Conservation (phyloP, 1,284 basidiomycete species). For the Chondrostereum purpureum region DNA sequence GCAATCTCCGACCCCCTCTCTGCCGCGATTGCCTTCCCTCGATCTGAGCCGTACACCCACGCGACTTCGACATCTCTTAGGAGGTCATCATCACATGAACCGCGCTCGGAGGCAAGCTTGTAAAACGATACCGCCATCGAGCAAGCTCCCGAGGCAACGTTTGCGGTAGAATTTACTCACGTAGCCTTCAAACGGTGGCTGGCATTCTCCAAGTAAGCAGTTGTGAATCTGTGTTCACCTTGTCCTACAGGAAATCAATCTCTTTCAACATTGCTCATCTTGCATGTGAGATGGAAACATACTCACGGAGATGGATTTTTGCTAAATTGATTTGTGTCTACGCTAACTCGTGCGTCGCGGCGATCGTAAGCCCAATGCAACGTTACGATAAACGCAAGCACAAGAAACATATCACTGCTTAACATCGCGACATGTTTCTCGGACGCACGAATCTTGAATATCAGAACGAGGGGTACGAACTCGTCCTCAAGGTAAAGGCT, state of each 20-base stretch:
- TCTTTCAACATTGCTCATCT: too few species aligned
- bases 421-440: too few species aligned
- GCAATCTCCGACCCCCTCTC: slow-evolving; percentile 90
- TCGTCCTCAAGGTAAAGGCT: too few species aligned
- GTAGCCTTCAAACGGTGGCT: slow-evolving; percentile 81
- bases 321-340: slow-evolving; percentile 90
- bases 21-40: slow-evolving; percentile 74
- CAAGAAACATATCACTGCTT: too few species aligned
- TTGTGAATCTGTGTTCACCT: slow-evolving; percentile 59
- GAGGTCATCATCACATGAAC: slow-evolving; percentile 84
- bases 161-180: slow-evolving; percentile 34
- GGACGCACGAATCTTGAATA: too few species aligned
- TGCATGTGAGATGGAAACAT: too few species aligned
- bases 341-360: slow-evolving; percentile 79
- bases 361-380: too few species aligned
- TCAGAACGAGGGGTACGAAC: too few species aligned
- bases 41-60: slow-evolving; percentile 69
- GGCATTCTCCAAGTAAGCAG: slow-evolving; percentile 79
- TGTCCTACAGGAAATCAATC: too few species aligned
- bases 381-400: too few species aligned
- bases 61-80: slow-evolving; percentile 75
- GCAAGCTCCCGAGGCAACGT: slow-evolving; percentile 62
- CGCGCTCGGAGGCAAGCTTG: slow-evolving; percentile 85
- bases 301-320: slow-evolving; percentile 75
- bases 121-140: slow-evolving; percentile 84